Conservation (phyloP, 305 asterid genomes). For the Fraxinus albicans region DNA sequence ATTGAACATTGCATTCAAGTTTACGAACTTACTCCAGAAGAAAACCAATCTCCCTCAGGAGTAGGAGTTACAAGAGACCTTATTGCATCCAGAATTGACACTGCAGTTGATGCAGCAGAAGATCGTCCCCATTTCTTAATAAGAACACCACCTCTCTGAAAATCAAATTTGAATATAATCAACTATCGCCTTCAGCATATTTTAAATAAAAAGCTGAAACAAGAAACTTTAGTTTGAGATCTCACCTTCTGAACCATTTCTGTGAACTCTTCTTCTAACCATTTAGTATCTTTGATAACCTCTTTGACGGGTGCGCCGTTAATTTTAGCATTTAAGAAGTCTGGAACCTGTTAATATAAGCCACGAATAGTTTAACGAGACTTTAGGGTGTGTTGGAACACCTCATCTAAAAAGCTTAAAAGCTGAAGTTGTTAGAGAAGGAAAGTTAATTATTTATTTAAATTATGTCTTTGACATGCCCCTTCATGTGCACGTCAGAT, state of each 20-base stretch:
- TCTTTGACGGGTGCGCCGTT: slow-evolving; percentile 77
- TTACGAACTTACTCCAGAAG: slow-evolving; percentile 71
- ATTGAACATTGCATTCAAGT: neutral
- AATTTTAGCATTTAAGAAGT: slow-evolving; percentile 86
- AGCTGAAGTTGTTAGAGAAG: neutral
- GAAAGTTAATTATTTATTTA: neutral
- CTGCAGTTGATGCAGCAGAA: slow-evolving; percentile 98
- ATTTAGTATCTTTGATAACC: slow-evolving; percentile 73
- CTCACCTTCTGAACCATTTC: slow-evolving; percentile 82
- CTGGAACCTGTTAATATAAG: slow-evolving; percentile 68
- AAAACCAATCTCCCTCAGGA: slow-evolving; percentile 96
- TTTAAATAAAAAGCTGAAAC: neutral
- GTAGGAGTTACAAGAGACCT: slow-evolving; percentile 93
- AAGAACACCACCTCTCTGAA: slow-evolving; percentile 94
- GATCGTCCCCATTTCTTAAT: slow-evolving; percentile 99
- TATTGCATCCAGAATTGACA: slow-evolving; percentile 84
- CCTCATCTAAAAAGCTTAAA: neutral
- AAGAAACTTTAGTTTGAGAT: slow-evolving; percentile 6
- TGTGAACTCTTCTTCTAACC: slow-evolving; percentile 97
- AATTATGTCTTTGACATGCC: neutral
- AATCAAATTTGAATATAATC: neutral
- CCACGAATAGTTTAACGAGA: neutral
- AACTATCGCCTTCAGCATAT: neutral
- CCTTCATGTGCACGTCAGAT: neutral
- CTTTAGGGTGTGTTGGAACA: neutral